Evolutionary conservation across 768 basidiomycete species (phyloP).

Genomic region (Boletus rubroflammeus): DNA sequence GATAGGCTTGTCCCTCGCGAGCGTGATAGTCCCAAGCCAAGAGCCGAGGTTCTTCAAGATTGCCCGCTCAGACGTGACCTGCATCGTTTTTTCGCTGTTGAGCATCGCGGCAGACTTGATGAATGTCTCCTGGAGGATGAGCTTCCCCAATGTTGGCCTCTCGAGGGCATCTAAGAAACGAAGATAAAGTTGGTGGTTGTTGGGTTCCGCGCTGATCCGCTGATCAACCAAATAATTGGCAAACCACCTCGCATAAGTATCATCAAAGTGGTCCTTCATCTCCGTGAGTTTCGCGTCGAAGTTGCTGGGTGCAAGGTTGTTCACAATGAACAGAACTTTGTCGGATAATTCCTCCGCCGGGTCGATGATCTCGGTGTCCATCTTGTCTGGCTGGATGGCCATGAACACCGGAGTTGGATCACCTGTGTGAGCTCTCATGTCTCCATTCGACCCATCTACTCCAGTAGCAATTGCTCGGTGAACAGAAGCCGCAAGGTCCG

Average conservation of each 20-base stretch:
- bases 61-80: slow-evolving; percentile 79
- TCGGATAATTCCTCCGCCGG: slow-evolving; percentile 90
- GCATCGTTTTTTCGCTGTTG: slow-evolving; percentile 88
- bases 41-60: slow-evolving; percentile 91
- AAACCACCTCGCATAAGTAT: slow-evolving; percentile 89
- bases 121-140: slow-evolving; percentile 92
- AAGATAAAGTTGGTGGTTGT: slow-evolving; percentile 94
- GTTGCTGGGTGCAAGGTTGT: slow-evolving; percentile 93
- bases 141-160: slow-evolving; percentile 58
- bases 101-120: slow-evolving; percentile 80
- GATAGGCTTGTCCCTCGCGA: slow-evolving; percentile 91
- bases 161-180: slow-evolving; percentile 87
- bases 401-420: slow-evolving; percentile 63
- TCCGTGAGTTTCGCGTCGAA: slow-evolving; percentile 85
- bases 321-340: slow-evolving; percentile 95
- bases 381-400: slow-evolving; percentile 68
- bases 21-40: slow-evolving; percentile 92
- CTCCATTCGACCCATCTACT: slow-evolving; percentile 43
- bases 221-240: slow-evolving; percentile 97
- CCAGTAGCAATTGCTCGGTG: slow-evolving; percentile 63
- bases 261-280: slow-evolving; percentile 81
- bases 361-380: slow-evolving; percentile 56
- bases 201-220: slow-evolving; percentile 92
- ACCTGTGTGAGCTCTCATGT: slow-evolving; percentile 34
- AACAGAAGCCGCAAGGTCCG: slow-evolving; percentile 71